Conservation (phyloP, 768 basidiomycete genomes). For the Podaxis sp. region DNA sequence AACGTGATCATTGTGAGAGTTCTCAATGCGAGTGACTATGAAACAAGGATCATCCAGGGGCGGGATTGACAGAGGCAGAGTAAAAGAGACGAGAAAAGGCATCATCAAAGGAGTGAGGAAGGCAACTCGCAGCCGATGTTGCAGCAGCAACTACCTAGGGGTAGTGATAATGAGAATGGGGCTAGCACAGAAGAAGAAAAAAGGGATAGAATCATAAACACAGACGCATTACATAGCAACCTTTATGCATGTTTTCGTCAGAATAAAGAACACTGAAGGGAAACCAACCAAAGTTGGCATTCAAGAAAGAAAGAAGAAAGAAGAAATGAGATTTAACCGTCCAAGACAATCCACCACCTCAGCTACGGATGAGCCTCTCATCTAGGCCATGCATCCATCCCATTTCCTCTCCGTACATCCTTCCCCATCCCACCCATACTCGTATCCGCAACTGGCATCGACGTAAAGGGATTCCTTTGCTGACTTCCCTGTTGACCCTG, state of each 20-base stretch:
- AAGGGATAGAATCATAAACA: not conserved
- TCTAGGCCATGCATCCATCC: slow-evolving; percentile 77
- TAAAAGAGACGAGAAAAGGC: not conserved
- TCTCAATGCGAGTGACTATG: slow-evolving; percentile 6
- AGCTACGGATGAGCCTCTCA: slow-evolving; percentile 31
- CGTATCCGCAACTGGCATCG: slow-evolving; percentile 19
- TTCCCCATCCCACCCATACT: slow-evolving; percentile 46
- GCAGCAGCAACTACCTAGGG: not conserved
- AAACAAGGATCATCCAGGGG: slow-evolving; percentile 9
- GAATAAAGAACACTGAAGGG: slow-evolving; percentile 9
- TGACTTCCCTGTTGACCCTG: slow-evolving; percentile 18
- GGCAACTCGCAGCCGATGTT: not conserved
- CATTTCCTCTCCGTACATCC: slow-evolving; percentile 59
- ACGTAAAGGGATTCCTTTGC: slow-evolving; percentile 41
- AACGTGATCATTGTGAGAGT: slow-evolving; percentile 9
- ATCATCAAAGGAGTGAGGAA: not conserved
- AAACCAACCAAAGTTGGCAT: slow-evolving; percentile 9
- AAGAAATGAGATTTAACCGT: not conserved
- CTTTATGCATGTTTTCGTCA: slow-evolving; percentile 6
- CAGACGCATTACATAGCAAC: slow-evolving; percentile 7
- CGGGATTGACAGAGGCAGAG: not conserved
- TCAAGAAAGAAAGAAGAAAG: slow-evolving; percentile 12
- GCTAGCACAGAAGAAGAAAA: slow-evolving; percentile 6
- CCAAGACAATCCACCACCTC: slow-evolving; percentile 1
- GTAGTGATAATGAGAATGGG: not conserved